These are phyloP conservation scores for Schizonepeta tenuifolia DNA, from an alignment of 257 asterid genomes.

Conservation along the genomic window DNA sequence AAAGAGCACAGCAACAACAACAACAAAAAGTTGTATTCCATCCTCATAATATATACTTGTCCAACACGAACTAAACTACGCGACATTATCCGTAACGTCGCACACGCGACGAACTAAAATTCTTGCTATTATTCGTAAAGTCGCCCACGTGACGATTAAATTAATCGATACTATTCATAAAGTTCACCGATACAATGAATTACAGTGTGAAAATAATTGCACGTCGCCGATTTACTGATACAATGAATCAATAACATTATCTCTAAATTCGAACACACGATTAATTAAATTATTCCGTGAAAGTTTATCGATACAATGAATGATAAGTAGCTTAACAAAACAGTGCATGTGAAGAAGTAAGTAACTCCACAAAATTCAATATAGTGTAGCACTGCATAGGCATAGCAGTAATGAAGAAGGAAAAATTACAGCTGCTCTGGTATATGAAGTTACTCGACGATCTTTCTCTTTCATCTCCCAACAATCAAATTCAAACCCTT, in stretches of 20 bases:
- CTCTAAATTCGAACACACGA: too few relatives aligned
- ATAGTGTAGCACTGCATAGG: too few relatives aligned
- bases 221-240: neutral
- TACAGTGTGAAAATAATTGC: neutral
- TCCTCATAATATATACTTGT: neutral
- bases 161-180: neutral
- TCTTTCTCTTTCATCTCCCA: conserved; percentile 36
- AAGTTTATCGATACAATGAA: neutral
- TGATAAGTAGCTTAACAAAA: neutral
- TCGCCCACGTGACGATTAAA: too few relatives aligned
- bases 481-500: conserved; percentile 48
- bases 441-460: conserved; percentile 30
- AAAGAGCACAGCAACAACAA: too few relatives aligned
- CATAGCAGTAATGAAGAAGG: conserved; percentile 3
- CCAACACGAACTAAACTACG: neutral
- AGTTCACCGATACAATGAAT: neutral
- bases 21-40: conserved; percentile 19
- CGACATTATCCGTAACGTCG: neutral
- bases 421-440: conserved; percentile 39
- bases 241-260: too few relatives aligned
- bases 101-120: neutral
- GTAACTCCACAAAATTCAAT: neutral
- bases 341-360: neutral
- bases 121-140: too few relatives aligned
- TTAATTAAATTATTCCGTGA: neutral